These are phyloP conservation scores for Xylariaceae sp. DNA, from an alignment of 2,329 filamentous ascomycete species.

Conservation along the genomic window DNA sequence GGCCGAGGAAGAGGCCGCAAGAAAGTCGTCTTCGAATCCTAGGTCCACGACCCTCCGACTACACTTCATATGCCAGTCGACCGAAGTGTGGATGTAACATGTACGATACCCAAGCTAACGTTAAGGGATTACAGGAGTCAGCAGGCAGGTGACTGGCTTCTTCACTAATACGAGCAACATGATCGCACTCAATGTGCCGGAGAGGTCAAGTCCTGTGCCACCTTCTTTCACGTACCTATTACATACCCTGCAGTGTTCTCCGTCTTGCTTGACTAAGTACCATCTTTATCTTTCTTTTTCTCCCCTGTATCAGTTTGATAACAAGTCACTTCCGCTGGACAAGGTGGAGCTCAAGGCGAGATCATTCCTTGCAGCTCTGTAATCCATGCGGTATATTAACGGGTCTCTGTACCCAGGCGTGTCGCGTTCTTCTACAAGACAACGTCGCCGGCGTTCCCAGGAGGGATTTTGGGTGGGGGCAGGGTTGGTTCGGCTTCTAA, in stretches of 20 bases:
- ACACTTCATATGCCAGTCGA: not conserved
- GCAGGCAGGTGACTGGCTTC: constrained; percentile 1
- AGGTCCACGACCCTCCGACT: constrained; percentile 3
- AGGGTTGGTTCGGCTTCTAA: constrained; percentile 30
- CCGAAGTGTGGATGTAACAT: constrained; percentile 2
- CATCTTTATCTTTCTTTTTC: too few relatives aligned
- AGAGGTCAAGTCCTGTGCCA: too few relatives aligned
- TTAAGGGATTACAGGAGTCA: constrained; percentile 7
- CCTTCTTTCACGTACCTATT: not conserved
- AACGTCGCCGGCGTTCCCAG: constrained; percentile 27
- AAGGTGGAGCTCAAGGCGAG: constrained; percentile 73
- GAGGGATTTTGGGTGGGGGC: constrained; percentile 23
- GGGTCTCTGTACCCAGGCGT: constrained; percentile 15
- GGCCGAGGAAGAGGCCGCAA: constrained; percentile 44
- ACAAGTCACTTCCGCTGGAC: constrained; percentile 69
- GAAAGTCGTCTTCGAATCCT: constrained; percentile 48
- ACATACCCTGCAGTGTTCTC: too few relatives aligned
- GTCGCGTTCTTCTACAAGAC: constrained; percentile 12
- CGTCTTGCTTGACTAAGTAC: too few relatives aligned
- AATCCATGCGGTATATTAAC: constrained; percentile 67
- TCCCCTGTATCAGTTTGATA: too few relatives aligned
- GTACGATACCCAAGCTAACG: constrained; percentile 18
- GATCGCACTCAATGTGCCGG: too few relatives aligned
- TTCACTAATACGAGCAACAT: not conserved
- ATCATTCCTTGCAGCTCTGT: constrained; percentile 69